Base-by-base conservation (phyloP, 352 stramenopile species). In the Phytophthora pseudosyringae region DNA sequence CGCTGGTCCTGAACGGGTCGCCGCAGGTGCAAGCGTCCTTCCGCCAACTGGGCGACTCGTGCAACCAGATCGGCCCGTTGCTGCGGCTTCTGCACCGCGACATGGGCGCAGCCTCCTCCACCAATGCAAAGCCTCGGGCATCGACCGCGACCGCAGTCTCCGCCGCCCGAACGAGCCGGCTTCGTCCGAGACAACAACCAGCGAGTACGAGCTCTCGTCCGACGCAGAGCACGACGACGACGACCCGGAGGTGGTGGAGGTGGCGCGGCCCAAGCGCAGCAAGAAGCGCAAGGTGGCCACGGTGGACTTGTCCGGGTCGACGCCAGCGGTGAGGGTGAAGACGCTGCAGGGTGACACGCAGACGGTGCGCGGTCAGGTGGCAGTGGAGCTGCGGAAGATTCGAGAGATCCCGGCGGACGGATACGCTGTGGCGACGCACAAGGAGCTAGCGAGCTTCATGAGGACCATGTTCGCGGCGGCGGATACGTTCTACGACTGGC, bases 221-320 rank as follows among this genome's bases (percentile, higher is more conserved):
- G 44, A 58, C 4, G 49, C 32, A 12, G 13, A 54, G 11, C 47
- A 65, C 1, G 39, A 64, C 3, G 53, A 62, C 12, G 45, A 46
- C 10, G 58, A 59, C n/a, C 32, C 15, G 7, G 40, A 33, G 38
- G 56, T 71, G n/a, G 56, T 62, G 28, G 41, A 55, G n/a, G 57
- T 63, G 33, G 10, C 43, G 5, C 56, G 35, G 4, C 36, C 64
- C 7, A 57, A 40, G 26, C 32, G 12, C 10, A 39, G 16, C 28
- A 62, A 63, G n/a, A 71, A 71, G 36, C 64, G 49, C 31, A 67
- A 67, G 15, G 50, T 57, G 9, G n/a, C n/a, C 16, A 48, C 57
- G 15, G 12, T 67, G 18, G 57, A 67, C 38, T 63, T 71, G 50
- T 59, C 47, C 3, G 36, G 16, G 28, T 52, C 55, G 29, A 25